Evolutionary conservation across 2,329 filamentous ascomycete species (phyloP).

Genomic region (Colletotrichum musae): DNA sequence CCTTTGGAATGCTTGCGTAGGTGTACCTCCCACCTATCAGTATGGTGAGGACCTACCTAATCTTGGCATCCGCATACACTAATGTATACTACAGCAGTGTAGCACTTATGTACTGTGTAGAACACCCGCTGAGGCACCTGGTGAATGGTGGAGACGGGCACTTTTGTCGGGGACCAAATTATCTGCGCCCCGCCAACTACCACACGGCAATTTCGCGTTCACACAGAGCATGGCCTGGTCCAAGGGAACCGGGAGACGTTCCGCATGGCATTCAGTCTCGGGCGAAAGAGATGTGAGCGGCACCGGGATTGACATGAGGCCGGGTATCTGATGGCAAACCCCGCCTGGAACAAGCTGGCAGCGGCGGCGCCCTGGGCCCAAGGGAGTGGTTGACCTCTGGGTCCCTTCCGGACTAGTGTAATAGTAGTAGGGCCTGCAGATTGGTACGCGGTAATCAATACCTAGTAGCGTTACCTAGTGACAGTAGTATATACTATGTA

Average conservation of each 20-base stretch:
- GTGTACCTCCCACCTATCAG: too few species aligned
- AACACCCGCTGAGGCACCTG: not conserved
- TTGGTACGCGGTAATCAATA: too few species aligned
- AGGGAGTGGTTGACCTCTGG: constrained; percentile 26
- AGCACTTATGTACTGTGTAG: too few species aligned
- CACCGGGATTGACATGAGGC: constrained; percentile 22
- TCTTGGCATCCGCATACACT: too few species aligned
- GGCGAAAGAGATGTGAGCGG: constrained; percentile 9
- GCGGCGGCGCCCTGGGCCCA: constrained; percentile 28
- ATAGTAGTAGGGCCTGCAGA: constrained; percentile 1
- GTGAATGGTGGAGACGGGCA: constrained; percentile 30
- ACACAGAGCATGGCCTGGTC: constrained; percentile 5
- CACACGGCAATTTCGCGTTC: constrained; percentile 36
- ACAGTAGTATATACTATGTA: too few species aligned
- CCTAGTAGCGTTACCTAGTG: too few species aligned
- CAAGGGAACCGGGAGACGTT: not conserved
- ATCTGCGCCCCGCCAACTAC: constrained; percentile 36
- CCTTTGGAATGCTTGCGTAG: too few species aligned
- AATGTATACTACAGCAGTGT: too few species aligned
- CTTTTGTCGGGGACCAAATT: constrained; percentile 37
- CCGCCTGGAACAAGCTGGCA: not conserved
- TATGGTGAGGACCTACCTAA: too few species aligned
- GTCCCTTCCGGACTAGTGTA: not conserved
- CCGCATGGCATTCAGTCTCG: not conserved
- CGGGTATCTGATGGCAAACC: too few species aligned